Conservation (phyloP, 2,329 filamentous ascomycete species). For the Cordyceps fumosorosea region DNA sequence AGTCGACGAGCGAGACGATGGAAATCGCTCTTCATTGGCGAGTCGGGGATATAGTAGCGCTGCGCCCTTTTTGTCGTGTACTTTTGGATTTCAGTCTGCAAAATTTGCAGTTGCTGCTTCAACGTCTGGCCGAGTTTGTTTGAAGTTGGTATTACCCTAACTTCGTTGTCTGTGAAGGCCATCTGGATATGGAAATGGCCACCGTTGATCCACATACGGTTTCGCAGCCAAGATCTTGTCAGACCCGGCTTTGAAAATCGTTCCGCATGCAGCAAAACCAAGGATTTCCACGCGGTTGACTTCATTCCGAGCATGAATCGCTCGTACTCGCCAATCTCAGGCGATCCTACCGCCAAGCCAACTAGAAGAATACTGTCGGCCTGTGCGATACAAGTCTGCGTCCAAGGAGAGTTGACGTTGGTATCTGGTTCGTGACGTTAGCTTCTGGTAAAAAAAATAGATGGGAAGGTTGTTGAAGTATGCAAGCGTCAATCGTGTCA, state of each 20-base stretch:
- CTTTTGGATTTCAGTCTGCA: conserved; percentile 96
- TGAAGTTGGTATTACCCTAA: conserved; percentile 67
- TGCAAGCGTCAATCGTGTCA: conserved; percentile 31
- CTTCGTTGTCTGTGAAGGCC: conserved; percentile 69
- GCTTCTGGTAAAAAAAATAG: neutral
- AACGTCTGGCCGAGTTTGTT: conserved; percentile 78
- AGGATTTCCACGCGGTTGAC: conserved; percentile 86
- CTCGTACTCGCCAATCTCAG: conserved; percentile 91
- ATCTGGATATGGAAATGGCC: conserved; percentile 98
- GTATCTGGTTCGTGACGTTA: conserved; percentile 55
- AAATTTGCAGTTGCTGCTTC: conserved; percentile 86
- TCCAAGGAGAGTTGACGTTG: conserved; percentile 95
- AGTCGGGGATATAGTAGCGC: conserved; percentile 86
- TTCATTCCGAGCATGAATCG: conserved; percentile 95
- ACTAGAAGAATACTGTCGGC: conserved; percentile 94
- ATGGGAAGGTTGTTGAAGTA: neutral
- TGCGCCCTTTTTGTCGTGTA: conserved; percentile 92
- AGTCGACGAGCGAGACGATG: conserved; percentile 84
- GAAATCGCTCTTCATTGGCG: conserved; percentile 93
- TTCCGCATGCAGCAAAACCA: conserved; percentile 84
- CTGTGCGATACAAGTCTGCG: conserved; percentile 93
- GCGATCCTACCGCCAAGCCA: conserved; percentile 81
- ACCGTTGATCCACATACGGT: conserved; percentile 95
- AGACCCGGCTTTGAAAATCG: conserved; percentile 79
- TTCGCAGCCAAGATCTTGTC: conserved; percentile 83